Evolutionary conservation across 2,329 filamentous ascomycete species (phyloP).

Genomic region (Thielaviopsis musarum): DNA sequence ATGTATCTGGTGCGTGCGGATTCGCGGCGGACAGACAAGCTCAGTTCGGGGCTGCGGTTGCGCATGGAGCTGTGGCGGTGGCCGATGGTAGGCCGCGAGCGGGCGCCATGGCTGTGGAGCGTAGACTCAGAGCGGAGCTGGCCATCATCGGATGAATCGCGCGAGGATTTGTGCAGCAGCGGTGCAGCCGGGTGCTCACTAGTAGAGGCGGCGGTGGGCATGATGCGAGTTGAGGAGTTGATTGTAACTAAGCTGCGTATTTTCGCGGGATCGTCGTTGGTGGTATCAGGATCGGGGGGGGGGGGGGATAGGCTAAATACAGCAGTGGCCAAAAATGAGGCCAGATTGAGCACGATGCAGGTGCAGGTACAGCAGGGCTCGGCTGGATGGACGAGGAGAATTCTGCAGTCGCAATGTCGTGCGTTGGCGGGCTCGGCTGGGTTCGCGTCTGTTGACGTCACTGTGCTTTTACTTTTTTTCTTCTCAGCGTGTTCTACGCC

Average conservation of each 20-base stretch:
- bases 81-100: not conserved
- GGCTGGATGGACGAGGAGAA: not conserved
- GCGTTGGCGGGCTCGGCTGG: not conserved
- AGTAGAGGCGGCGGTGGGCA: not conserved
- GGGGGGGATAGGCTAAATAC: not conserved
- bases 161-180: slow-evolving; percentile 3
- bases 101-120: not conserved
- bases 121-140: not conserved
- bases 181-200: slow-evolving; percentile 9
- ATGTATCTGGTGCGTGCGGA: slow-evolving; percentile 65
- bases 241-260: not conserved
- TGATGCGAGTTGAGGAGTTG: not conserved
- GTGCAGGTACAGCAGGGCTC: not conserved
- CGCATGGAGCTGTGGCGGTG: slow-evolving; percentile 45
- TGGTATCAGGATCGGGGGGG: not conserved
- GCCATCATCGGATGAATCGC: not conserved
- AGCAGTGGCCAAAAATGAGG: not conserved
- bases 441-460: not conserved
- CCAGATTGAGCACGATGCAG: not conserved
- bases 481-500: not conserved
- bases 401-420: not conserved
- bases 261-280: not conserved
- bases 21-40: slow-evolving; percentile 24
- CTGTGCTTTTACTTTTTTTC: not conserved
- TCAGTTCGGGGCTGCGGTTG: slow-evolving; percentile 47